These are phyloP conservation scores for Obba rivulosa DNA, from an alignment of 768 basidiomycete species.

Conservation along the genomic window DNA sequence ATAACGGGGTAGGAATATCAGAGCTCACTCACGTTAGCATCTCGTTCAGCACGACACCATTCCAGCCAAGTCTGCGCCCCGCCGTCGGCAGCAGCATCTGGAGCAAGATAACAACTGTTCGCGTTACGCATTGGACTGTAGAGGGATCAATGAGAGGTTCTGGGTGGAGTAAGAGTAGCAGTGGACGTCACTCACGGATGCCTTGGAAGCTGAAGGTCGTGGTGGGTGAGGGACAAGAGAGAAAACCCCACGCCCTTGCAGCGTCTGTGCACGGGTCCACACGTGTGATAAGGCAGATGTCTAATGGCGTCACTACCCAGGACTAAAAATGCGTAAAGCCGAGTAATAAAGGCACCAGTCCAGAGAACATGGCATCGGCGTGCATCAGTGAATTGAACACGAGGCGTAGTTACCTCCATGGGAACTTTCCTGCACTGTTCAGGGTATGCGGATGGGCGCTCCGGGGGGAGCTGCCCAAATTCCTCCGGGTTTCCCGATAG, in stretches of 20 bases:
- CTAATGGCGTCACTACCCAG: constrained; percentile 15
- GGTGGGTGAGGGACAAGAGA: too few relatives aligned
- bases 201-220: too few relatives aligned
- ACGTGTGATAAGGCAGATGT: constrained; percentile 13
- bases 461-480: too few relatives aligned
- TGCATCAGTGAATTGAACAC: constrained; percentile 18
- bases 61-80: constrained; percentile 15
- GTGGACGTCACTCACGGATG: constrained; percentile 2
- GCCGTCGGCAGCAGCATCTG: neutral
- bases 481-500: too few relatives aligned
- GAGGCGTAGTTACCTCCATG: constrained; percentile 12
- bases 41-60: constrained; percentile 17
- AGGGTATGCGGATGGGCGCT: too few relatives aligned
- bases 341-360: constrained; percentile 7
- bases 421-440: too few relatives aligned
- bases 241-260: too few relatives aligned
- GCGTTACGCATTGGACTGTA: constrained; percentile 17
- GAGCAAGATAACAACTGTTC: constrained; percentile 15
- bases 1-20: neutral
- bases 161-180: neutral
- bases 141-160: neutral
- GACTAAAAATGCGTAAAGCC: constrained; percentile 9
- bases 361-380: constrained; percentile 18
- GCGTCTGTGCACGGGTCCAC: constrained; percentile 8
- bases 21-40: constrained; percentile 15